phyloP scores from a whole-genome alignment of 2,329 filamentous ascomycete genomes.

The Talaromyces sp. region DNA sequence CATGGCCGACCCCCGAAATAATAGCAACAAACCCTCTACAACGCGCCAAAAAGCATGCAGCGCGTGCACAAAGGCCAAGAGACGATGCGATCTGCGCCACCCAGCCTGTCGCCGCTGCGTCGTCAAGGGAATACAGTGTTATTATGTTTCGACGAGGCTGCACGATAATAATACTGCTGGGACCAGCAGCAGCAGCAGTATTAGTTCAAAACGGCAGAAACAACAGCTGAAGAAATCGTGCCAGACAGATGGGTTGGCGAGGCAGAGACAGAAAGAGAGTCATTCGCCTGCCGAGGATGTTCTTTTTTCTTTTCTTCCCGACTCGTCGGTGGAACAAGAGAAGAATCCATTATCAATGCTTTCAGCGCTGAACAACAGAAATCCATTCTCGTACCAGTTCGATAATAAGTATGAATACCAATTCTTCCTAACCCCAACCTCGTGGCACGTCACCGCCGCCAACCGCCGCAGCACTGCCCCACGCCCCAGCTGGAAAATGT shows the following conservation, averaged over 20 bases:
- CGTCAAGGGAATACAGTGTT: neutral
- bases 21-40: neutral
- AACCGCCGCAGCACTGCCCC: neutral
- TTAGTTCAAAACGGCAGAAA: neutral
- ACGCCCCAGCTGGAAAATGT: neutral
- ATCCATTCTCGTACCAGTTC: neutral
- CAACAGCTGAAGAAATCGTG: neutral
- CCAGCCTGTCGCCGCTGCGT: conserved; percentile 10
- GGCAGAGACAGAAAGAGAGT: neutral
- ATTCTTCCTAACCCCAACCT: conserved; percentile 4
- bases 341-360: neutral
- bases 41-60: conserved; percentile 9
- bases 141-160: conserved; percentile 8
- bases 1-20: neutral
- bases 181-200: neutral
- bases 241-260: neutral
- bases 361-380: neutral
- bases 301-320: neutral
- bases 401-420: neutral
- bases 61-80: conserved; percentile 9
- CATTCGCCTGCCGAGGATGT: neutral
- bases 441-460: neutral
- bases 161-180: neutral
- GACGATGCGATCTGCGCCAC: conserved; percentile 10
- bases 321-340: neutral